A percentile compares a stretch with the other conserved stretches of the same genome.
Evolutionary conservation across 805 yeast species (phyloP).

Genomic region (Hanseniaspora singularis): DNA sequence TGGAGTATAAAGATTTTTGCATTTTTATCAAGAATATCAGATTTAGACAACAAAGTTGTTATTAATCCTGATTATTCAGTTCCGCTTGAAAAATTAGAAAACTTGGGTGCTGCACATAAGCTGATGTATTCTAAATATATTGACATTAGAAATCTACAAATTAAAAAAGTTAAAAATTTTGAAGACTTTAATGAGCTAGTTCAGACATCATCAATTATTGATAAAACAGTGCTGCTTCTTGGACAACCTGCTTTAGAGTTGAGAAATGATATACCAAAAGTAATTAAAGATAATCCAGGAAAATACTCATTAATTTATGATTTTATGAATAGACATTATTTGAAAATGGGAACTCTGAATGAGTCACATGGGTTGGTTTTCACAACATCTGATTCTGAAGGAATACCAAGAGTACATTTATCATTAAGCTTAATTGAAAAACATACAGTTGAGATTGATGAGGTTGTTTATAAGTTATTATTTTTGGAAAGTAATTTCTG

Average conservation of each 20-base stretch:
- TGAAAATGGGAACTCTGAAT: slow-evolving; percentile 38
- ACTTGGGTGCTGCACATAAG: slow-evolving; percentile 35
- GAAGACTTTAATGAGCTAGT: slow-evolving; percentile 21
- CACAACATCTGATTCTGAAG: slow-evolving; percentile 59
- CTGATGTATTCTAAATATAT: slow-evolving; percentile 42
- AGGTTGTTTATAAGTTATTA: slow-evolving; percentile 46
- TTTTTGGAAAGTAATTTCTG: slow-evolving; percentile 60
- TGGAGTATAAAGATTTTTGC: slow-evolving; percentile 32
- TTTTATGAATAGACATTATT: slow-evolving; percentile 57
- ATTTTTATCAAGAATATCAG: slow-evolving; percentile 33
- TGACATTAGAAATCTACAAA: slow-evolving; percentile 25
- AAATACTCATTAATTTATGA: slow-evolving; percentile 48
- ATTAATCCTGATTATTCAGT: slow-evolving; percentile 21
- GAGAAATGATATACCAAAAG: slow-evolving; percentile 45
- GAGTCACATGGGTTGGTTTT: slow-evolving; percentile 39
- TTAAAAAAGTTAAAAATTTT: slow-evolving; percentile 15
- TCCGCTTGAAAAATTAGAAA: slow-evolving; percentile 21
- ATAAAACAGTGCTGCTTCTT: slow-evolving; percentile 34
- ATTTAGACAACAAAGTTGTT: slow-evolving; percentile 20
- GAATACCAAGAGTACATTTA: slow-evolving; percentile 54
- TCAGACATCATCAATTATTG: slow-evolving; percentile 34
- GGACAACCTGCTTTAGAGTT: slow-evolving; percentile 51
- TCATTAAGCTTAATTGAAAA: slow-evolving; percentile 33
- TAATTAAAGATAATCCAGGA: slow-evolving; percentile 39
- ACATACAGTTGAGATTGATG: slow-evolving; percentile 34